Evolutionary conservation across 768 basidiomycete species (phyloP).

Genomic region (Podaxis sp.): DNA sequence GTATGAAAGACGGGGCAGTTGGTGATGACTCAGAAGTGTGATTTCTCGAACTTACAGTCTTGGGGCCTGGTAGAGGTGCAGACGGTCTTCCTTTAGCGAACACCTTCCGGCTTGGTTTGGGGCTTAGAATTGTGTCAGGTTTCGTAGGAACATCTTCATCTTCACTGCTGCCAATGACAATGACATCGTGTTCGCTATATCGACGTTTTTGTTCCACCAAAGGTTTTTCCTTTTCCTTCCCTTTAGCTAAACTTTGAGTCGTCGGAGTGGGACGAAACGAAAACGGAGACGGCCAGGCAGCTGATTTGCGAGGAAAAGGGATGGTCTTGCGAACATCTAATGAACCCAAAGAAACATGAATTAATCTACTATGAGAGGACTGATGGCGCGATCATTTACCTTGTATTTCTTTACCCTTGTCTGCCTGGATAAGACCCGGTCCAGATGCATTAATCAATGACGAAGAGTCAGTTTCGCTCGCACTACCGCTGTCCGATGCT

Average conservation of each 20-base stretch:
- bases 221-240: not conserved
- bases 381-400: not conserved
- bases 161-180: constrained; percentile 8
- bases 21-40: not conserved
- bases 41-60: not conserved
- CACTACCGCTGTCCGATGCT: not conserved
- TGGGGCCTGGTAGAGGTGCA: not conserved
- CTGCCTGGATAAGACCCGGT: not conserved
- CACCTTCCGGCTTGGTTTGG: not conserved
- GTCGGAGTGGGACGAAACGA: not conserved
- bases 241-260: not conserved
- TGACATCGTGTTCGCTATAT: not conserved
- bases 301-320: not conserved
- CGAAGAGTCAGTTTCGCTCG: not conserved
- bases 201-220: not conserved
- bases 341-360: not conserved
- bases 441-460: not conserved
- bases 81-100: not conserved
- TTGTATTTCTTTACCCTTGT: not conserved
- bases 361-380: not conserved
- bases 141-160: not conserved
- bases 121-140: not conserved
- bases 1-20: not conserved
- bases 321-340: not conserved
- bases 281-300: not conserved